Evolutionary conservation across 805 yeast genomes (phyloP).

Genomic region (Candida hungchunana): DNA sequence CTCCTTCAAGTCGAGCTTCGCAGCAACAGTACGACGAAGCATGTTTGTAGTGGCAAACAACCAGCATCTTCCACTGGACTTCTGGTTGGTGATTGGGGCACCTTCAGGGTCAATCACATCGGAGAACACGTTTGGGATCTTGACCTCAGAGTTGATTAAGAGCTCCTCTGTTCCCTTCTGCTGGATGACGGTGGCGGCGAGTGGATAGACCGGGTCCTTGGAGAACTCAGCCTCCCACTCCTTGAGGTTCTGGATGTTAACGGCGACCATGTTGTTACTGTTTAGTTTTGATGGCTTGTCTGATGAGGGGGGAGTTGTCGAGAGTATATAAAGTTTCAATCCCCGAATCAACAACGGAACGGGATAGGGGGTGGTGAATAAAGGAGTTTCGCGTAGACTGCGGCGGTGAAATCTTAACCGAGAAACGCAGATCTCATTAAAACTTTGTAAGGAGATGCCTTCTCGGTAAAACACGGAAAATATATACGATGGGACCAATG

Average conservation of each 20-base stretch:
- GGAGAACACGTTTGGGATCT: constrained; percentile 22
- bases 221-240: constrained; percentile 24
- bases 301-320: too few relatives aligned
- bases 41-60: constrained; percentile 79
- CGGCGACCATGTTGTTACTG: constrained; percentile 7
- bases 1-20: constrained; percentile 56
- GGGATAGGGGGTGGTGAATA: too few relatives aligned
- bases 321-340: too few relatives aligned
- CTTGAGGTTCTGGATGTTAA: constrained; percentile 13
- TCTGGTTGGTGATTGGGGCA: constrained; percentile 69
- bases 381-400: too few relatives aligned
- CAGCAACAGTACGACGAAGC: constrained; percentile 58
- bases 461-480: too few relatives aligned
- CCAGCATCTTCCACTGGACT: constrained; percentile 83
- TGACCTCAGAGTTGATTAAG: constrained; percentile 19
- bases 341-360: too few relatives aligned
- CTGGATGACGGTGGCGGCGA: constrained; percentile 34
- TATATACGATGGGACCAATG: too few relatives aligned
- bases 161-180: constrained; percentile 32
- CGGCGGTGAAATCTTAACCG: too few relatives aligned
- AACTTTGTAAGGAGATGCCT: too few relatives aligned
- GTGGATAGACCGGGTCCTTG: constrained; percentile 27
- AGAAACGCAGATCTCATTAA: too few relatives aligned
- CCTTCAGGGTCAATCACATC: constrained; percentile 40
- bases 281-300: too few relatives aligned